phyloP scores from a whole-genome alignment of 2,329 filamentous ascomycete genomes.

The Orbilia ellipsospora region DNA sequence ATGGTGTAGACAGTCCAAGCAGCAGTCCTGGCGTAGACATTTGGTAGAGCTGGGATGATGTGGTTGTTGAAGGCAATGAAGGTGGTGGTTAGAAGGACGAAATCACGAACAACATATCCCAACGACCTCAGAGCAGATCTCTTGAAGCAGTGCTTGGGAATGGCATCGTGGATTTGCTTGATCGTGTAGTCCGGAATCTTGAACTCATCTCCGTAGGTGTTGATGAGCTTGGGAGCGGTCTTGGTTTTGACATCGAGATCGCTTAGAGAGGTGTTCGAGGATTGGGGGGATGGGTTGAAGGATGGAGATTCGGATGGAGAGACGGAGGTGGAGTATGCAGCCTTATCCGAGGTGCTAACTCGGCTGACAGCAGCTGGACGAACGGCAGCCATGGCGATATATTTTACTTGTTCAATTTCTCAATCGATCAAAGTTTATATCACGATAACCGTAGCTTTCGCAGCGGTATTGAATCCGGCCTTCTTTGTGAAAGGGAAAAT shows the following conservation, averaged over 20 bases:
- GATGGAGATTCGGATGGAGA: conserved; percentile 71
- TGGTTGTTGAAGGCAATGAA: conserved; percentile 92
- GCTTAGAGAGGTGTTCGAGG: conserved; percentile 91
- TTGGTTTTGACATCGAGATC: conserved; percentile 75
- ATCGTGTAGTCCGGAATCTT: conserved; percentile 94
- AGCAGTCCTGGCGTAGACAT: conserved; percentile 56
- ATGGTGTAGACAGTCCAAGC: conserved; percentile 77
- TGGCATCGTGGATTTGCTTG: conserved; percentile 96
- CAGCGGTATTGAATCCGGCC: not conserved
- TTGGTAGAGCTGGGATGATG: conserved; percentile 74
- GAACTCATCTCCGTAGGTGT: conserved; percentile 96
- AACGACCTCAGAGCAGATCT: conserved; percentile 81
- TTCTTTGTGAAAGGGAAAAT: not conserved
- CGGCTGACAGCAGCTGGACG: conserved; percentile 37
- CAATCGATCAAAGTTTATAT: too few relatives aligned
- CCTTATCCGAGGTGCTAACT: conserved; percentile 65
- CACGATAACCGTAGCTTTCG: too few relatives aligned
- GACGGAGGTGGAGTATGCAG: conserved; percentile 68
- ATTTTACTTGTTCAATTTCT: not conserved
- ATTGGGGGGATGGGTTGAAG: conserved; percentile 62
- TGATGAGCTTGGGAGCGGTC: conserved; percentile 70
- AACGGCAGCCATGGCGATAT: conserved; percentile 30
- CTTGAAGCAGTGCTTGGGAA: conserved; percentile 96
- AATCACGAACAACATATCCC: conserved; percentile 84
- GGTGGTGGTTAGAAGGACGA: conserved; percentile 76